Conservation (phyloP, 331 rosid genomes). For the Rhamnella rubrinervis region DNA sequence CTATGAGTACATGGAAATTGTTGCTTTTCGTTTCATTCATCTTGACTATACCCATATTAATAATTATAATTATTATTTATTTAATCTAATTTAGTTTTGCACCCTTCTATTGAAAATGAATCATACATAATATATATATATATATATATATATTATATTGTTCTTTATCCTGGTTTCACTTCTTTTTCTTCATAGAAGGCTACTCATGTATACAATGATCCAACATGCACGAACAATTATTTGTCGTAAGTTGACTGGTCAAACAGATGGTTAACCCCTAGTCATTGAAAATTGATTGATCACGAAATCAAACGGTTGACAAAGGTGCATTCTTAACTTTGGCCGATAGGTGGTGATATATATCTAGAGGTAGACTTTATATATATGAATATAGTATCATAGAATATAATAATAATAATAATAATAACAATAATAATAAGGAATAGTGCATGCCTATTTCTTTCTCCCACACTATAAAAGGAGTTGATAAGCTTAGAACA, state of each 20-base stretch:
- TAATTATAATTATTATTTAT: too few species aligned
- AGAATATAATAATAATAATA: background rate
- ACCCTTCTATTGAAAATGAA: too few species aligned
- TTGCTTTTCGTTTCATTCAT: too few species aligned
- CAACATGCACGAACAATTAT: background rate
- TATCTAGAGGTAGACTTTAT: background rate
- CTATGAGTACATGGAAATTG: too few species aligned
- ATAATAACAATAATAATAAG: background rate
- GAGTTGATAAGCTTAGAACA: constrained; percentile 24
- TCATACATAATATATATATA: too few species aligned
- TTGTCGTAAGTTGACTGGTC: constrained; percentile 20
- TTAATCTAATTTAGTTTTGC: too few species aligned
- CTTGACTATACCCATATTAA: too few species aligned
- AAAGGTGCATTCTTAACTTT: background rate
- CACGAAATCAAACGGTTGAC: constrained; percentile 14
- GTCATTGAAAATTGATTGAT: background rate
- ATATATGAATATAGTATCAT: too few species aligned
- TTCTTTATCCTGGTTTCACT: too few species aligned
- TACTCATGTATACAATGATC: background rate
- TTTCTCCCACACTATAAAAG: constrained; percentile 14
- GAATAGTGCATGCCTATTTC: constrained; percentile 13
- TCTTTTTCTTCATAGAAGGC: background rate
- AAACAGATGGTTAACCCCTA: background rate
- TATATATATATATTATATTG: too few species aligned
- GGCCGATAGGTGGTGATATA: background rate